Percentiles rank a stretch among this genome's conserved stretches.
phyloP scores from a whole-genome alignment of 1,139 yeast genomes.

The Candida labiduridarum region DNA sequence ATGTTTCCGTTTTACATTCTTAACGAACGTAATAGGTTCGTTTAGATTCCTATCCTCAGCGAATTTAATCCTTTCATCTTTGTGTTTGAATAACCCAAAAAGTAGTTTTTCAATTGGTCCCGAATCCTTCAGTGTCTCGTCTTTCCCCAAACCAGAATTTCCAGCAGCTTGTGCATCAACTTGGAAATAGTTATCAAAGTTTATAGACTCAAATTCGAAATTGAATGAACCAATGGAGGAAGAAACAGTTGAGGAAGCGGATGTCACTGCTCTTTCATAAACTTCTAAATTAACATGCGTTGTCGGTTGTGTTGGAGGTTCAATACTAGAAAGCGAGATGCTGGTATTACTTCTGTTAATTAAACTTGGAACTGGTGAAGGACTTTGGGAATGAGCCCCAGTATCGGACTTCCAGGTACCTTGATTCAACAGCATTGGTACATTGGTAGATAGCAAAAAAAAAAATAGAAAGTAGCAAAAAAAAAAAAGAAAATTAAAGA shows the following conservation, averaged over 20 bases:
- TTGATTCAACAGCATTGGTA: neutral
- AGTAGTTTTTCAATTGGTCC: neutral
- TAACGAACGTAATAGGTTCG: neutral
- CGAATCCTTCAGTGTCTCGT: neutral
- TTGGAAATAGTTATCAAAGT: constrained; percentile 4
- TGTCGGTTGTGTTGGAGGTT: neutral
- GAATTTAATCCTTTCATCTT: neutral
- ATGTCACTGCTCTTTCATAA: constrained; percentile 5
- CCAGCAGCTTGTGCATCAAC: neutral
- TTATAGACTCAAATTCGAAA: constrained; percentile 10
- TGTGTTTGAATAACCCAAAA: constrained; percentile 1
- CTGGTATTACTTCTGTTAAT: constrained; percentile 6
- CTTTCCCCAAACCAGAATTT: neutral
- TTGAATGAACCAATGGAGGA: constrained; percentile 11
- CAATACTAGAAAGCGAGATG: constrained; percentile 8
- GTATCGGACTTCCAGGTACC: constrained; percentile 1
- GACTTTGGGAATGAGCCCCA: constrained; percentile 4
- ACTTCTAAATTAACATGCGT: constrained; percentile 6
- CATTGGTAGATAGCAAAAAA: neutral
- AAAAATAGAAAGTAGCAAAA: neutral
- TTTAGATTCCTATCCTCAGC: neutral
- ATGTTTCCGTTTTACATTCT: constrained; percentile 6
- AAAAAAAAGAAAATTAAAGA: neutral
- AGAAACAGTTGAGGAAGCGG: neutral
- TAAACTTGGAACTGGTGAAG: constrained; percentile 8